These are phyloP conservation scores for Entophlyctis luteolus DNA, from an alignment of 192 early-diverging fungal genomes.

Conservation along the genomic window DNA sequence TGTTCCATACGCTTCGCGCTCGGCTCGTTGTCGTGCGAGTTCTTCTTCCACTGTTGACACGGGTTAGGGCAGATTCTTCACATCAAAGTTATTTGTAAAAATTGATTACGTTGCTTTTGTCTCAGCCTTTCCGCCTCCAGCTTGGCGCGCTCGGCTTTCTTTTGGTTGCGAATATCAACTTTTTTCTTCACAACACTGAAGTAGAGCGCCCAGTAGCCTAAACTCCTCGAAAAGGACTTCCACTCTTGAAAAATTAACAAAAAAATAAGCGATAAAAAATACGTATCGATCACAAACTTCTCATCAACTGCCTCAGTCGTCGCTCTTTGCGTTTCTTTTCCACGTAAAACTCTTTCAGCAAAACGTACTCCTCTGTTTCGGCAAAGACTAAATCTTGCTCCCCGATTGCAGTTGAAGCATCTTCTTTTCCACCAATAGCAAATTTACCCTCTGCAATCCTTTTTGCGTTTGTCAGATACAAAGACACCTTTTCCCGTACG, in stretches of 20 bases:
- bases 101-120: not conserved
- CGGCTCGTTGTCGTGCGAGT: not conserved
- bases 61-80: not conserved
- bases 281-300: not conserved
- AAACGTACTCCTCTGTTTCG: constrained; percentile 15
- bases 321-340: constrained; percentile 15
- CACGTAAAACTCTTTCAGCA: constrained; percentile 25
- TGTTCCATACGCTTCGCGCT: constrained; percentile 6
- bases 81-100: not conserved
- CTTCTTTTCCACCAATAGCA: not conserved
- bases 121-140: constrained; percentile 4
- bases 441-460: not conserved
- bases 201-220: constrained; percentile 6
- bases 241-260: constrained; percentile 9
- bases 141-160: not conserved
- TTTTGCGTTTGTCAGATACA: not conserved
- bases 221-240: not conserved
- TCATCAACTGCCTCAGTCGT: constrained; percentile 8
- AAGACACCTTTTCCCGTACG: constrained; percentile 5
- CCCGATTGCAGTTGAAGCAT: not conserved
- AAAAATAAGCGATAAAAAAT: not conserved
- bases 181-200: constrained; percentile 9
- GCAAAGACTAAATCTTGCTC: constrained; percentile 13
- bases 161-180: not conserved
- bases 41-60: constrained; percentile 18